Conservation (phyloP, 257 asterid genomes). For the Solanum chmielewskii region DNA sequence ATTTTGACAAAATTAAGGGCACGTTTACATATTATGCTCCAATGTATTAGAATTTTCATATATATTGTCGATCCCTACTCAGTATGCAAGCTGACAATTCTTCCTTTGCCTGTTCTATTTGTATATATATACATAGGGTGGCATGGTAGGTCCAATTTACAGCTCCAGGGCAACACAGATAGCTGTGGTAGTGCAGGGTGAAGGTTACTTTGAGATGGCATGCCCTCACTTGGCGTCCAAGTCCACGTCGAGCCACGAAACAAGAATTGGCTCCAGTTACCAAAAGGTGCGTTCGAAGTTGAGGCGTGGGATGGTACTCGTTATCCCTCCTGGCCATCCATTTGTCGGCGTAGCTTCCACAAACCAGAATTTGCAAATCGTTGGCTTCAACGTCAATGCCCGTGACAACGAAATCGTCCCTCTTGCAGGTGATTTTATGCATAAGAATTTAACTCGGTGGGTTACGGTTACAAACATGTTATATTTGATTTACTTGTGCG, state of each 20-base stretch:
- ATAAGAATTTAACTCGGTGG: not conserved
- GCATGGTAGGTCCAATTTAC: conserved; percentile 43
- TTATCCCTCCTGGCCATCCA: conserved; percentile 76
- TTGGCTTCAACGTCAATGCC: conserved; percentile 45
- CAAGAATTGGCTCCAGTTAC: conserved; percentile 12
- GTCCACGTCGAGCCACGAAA: not conserved
- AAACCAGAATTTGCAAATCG: conserved; percentile 33
- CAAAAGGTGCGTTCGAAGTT: conserved; percentile 26
- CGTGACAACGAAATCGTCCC: conserved; percentile 19
- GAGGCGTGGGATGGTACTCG: conserved; percentile 33
- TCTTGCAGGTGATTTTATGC: conserved; percentile 30
- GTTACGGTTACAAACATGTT: not conserved
- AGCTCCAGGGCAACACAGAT: conserved; percentile 46
- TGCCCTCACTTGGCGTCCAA: conserved; percentile 44
- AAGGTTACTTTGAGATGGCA: conserved; percentile 69
- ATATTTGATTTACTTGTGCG: not conserved
- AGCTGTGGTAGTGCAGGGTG: conserved; percentile 23
- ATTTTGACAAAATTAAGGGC: no score
- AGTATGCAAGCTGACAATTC: not conserved
- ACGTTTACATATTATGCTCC: no score
- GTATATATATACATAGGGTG: conserved; percentile 29
- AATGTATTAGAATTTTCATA: no score
- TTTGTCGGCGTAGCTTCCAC: conserved; percentile 37
- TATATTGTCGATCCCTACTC: not conserved
- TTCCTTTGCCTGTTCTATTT: not conserved